A percentile compares a stretch with the other conserved stretches of the same genome.
Evolutionary conservation across 805 yeast genomes (phyloP).

Genomic region (Candida saitoana): DNA sequence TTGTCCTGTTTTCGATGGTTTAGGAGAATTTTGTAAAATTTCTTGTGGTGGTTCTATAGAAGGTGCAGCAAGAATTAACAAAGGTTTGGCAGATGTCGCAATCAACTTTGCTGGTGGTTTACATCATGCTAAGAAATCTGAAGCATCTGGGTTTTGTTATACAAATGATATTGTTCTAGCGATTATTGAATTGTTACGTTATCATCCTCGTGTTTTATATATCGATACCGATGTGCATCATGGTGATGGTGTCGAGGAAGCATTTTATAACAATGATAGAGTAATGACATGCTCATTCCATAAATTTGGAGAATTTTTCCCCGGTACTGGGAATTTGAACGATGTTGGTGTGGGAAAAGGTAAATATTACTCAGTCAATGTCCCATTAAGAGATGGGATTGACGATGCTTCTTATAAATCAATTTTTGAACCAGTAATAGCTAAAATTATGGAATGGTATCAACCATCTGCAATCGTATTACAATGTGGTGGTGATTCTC

Average conservation of each 20-base stretch:
- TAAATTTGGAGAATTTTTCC: conserved; percentile 95
- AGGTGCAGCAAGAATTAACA: conserved; percentile 84
- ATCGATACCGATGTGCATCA: conserved; percentile 95
- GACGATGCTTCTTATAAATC: conserved; percentile 87
- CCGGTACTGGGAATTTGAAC: conserved; percentile 92
- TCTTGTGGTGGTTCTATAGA: conserved; percentile 94
- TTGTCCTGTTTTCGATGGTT: conserved; percentile 92
- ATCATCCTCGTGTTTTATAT: conserved; percentile 88
- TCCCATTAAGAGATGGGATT: conserved; percentile 93
- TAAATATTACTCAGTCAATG: conserved; percentile 81
- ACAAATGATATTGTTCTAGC: conserved; percentile 91
- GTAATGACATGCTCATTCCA: conserved; percentile 97
- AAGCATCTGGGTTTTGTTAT: conserved; percentile 95
- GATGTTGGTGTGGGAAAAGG: conserved; percentile 92
- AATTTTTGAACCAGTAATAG: conserved; percentile 83
- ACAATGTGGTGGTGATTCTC: conserved; percentile 97
- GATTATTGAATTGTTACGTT: conserved; percentile 76
- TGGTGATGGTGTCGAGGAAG: conserved; percentile 98
- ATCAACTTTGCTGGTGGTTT: conserved; percentile 96
- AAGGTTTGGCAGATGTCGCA: conserved; percentile 90
- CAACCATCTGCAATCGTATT: conserved; percentile 94
- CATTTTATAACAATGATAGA: conserved; percentile 89
- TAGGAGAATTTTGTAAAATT: conserved; percentile 84
- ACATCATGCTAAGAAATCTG: conserved; percentile 95
- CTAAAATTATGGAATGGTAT: conserved; percentile 74